Conservation (phyloP, 306 rosid genomes). For the Cicer bijugum region DNA sequence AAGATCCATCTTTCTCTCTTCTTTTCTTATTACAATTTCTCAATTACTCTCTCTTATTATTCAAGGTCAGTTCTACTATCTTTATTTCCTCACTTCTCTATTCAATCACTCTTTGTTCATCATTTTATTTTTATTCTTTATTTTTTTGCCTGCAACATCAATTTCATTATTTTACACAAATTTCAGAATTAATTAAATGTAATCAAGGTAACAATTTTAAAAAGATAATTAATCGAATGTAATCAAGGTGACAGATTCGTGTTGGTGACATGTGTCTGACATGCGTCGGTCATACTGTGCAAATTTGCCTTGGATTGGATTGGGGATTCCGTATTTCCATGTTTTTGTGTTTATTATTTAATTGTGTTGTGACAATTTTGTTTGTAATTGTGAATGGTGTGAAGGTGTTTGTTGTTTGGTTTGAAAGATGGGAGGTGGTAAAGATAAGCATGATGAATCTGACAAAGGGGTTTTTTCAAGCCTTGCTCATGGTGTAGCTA, state of each 20-base stretch:
- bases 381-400: conserved; percentile 7
- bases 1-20: conserved; percentile 26
- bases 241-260: no score
- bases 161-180: background rate
- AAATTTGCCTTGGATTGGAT: background rate
- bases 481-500: conserved; percentile 60
- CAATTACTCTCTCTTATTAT: conserved; percentile 1
- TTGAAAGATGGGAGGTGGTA: conserved; percentile 84
- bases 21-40: background rate
- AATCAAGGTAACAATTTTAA: no score
- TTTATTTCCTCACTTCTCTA: background rate
- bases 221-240: no score
- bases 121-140: background rate
- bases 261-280: no score
- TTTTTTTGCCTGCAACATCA: conserved; percentile 2
- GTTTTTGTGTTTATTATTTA: background rate
- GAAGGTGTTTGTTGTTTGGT: conserved; percentile 32
- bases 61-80: conserved; percentile 33
- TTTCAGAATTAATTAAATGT: background rate
- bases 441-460: conserved; percentile 66
- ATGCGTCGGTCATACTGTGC: no score
- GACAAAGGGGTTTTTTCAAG: conserved; percentile 74
- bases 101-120: background rate
- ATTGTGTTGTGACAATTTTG: background rate
- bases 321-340: background rate